phyloP scores from a whole-genome alignment of 2,329 filamentous ascomycete genomes.

The Cercospora sojina region DNA sequence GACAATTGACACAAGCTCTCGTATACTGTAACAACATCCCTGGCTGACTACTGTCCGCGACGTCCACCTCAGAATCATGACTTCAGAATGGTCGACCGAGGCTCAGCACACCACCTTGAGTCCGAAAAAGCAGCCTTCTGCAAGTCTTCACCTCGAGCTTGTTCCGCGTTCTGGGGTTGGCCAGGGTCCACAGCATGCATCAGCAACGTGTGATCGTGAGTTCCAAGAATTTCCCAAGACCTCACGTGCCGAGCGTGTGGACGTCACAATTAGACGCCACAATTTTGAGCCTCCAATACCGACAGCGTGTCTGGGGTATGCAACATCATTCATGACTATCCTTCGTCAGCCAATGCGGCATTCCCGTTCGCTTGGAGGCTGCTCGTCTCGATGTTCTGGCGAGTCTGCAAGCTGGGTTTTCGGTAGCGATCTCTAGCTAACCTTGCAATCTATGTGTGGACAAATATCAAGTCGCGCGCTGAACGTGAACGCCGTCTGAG shows the following conservation, averaged over 20 bases:
- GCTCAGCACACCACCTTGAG: not conserved
- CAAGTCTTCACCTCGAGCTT: constrained; percentile 7
- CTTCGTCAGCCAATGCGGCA: constrained; percentile 13
- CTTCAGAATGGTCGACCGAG: not conserved
- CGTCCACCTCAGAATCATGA: not conserved
- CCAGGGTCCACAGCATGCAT: not conserved
- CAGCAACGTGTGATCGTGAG: not conserved
- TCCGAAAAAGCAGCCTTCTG: not conserved
- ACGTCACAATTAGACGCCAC: constrained; percentile 9
- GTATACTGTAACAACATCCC: not conserved
- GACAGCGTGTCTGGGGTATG: not conserved
- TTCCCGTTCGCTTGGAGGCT: not conserved
- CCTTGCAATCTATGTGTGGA: not conserved
- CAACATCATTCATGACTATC: not conserved
- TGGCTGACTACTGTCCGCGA: not conserved
- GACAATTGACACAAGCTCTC: not conserved
- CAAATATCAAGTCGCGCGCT: not conserved
- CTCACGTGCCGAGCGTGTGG: constrained; percentile 15
- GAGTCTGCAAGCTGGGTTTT: not conserved
- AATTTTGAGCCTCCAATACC: constrained; percentile 16
- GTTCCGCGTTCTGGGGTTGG: not conserved
- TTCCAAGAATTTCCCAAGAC: constrained; percentile 15
- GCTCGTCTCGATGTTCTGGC: not conserved
- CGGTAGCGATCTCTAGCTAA: not conserved
- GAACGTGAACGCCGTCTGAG: not conserved